Evolutionary conservation across 345 rosid genomes (phyloP).

Genomic region (Turritis glabra): DNA sequence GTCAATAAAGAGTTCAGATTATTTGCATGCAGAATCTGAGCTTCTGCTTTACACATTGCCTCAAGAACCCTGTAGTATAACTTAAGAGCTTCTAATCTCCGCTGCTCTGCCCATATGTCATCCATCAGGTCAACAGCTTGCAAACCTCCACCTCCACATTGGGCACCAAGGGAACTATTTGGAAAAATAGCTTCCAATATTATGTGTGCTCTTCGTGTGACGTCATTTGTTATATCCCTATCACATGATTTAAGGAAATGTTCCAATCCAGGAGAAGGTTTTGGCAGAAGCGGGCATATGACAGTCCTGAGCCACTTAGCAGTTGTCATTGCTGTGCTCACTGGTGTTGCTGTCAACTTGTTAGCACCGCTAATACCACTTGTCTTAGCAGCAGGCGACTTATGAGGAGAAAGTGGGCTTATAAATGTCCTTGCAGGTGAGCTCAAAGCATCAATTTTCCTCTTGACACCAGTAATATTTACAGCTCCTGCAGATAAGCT

Average conservation of each 20-base stretch:
- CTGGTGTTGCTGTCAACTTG: constrained; percentile 81
- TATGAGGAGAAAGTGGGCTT: constrained; percentile 83
- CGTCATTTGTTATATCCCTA: constrained; percentile 76
- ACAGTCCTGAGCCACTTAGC: constrained; percentile 94
- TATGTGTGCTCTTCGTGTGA: constrained; percentile 75
- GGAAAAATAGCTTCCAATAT: constrained; percentile 95
- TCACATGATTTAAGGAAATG: constrained; percentile 76
- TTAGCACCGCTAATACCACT: constrained; percentile 46
- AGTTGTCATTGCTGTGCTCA: constrained; percentile 92
- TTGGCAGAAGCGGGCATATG: constrained; percentile 76
- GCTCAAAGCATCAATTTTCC: constrained; percentile 70
- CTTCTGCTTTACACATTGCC: constrained; percentile 95
- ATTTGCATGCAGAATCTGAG: constrained; percentile 71
- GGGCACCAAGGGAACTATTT: constrained; percentile 64
- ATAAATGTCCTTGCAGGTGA: constrained; percentile 80
- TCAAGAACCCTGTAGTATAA: constrained; percentile 90
- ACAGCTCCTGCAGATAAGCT: constrained; percentile 49
- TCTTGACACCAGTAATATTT: constrained; percentile 63
- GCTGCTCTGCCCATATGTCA: constrained; percentile 92
- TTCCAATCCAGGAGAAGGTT: constrained; percentile 74
- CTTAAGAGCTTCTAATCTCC: constrained; percentile 83
- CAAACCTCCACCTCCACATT: constrained; percentile 58
- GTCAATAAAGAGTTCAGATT: constrained; percentile 89
- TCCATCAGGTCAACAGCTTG: constrained; percentile 86
- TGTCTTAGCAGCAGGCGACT: constrained; percentile 68